Base-by-base conservation (phyloP, 2,329 filamentous ascomycete species). In the Xylaria sp. region DNA sequence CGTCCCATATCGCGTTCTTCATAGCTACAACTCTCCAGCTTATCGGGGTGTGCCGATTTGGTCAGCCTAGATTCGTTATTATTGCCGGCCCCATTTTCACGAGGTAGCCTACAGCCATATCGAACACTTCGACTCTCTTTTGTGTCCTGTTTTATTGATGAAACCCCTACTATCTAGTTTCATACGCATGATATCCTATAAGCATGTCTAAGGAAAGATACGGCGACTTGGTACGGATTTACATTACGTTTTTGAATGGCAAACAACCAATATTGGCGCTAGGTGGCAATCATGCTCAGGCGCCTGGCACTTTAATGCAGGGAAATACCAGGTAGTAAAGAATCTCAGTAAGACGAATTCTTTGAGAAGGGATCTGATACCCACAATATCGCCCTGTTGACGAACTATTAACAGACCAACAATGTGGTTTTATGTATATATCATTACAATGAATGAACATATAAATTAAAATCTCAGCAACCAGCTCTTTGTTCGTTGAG, bases 21-120 rank as follows among this genome's bases (percentile, higher is more conserved):
- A 88, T 76, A 87, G 85, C 75, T 87, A 88, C 71, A 86, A 87
- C 72, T 86, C 86, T 3, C 85, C 86, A 5, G 84, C 86, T 5
- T 88, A 88, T 71, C 81, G 81, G 31, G 81, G 84, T 39, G 82
- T 79, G 2, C 86, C 85, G 0, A 86, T 87, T n/a, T 87, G 85
- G 85, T 81, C 84, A n/a, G 86, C 69, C 29, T 68, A 39, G 58
- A 42, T 60, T 22, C 17, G n/a, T 33, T 20, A 39, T 25, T 53
- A 31, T 33, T 58, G 60, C 29, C 27, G n/a, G 54, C 33, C 42
- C 33, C 57, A 38, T 50, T 5, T 49, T 45, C 20, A 36, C 13
- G n/a, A 9, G 65, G 44, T 42, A 20, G 5, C 29, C 36, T 15
- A n/a, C 38, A 49, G 25, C 11, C 29, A 39, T 27, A 22, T 44